Evolutionary conservation across 2,329 filamentous ascomycete species (phyloP), one percentile per base, ranked within the genome.

Genomic region (Alternaria longipes): DNA sequence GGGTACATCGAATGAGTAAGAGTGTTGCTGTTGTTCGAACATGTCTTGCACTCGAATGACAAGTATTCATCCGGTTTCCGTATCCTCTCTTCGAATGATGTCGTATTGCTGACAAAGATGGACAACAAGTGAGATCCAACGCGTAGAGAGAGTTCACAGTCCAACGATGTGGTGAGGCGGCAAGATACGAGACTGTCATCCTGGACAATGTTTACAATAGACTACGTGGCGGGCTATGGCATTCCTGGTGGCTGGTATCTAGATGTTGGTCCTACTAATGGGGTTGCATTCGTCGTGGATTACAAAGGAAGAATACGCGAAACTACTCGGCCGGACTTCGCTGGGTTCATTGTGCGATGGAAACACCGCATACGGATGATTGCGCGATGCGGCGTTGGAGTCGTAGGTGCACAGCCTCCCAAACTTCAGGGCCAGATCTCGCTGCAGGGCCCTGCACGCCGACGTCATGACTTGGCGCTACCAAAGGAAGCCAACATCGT

Each of bases 401-500:
- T 56, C 57, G 18, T 60, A 30, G 22, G 28, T 46, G 44, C 53
- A 51, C 53, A 45, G 57, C 57, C 53, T 34, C 30, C 30, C 30
- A 38, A 38, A 50, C 14, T 49, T 7, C 30, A 36, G 46, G 46
- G 50, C 41, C 30, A 52, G 34, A 44, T 53, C 28, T 20, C 40
- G 22, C 11, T 26, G 24, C 36, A 40, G 16, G 50, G 50, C 36
- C 34, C 34, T 36, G 46, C 41, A 28, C 54, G 41, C 26, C 54
- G 58, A 60, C 58, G 58, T 60, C 58, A 60, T 60, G 54, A 60
- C 58, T 60, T 60, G 54, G 47, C 59, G 44, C 47, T 24, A 41
- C 49, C 49, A 20, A 16, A n/a, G 26, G 32, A 32, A 38, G 16
- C 22, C 22, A 47, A 53, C 24, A 20, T 42, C 9, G 22, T 53